phyloP scores from a whole-genome alignment of 129 eudicot genomes.

The Centrapalus pauciflorus region DNA sequence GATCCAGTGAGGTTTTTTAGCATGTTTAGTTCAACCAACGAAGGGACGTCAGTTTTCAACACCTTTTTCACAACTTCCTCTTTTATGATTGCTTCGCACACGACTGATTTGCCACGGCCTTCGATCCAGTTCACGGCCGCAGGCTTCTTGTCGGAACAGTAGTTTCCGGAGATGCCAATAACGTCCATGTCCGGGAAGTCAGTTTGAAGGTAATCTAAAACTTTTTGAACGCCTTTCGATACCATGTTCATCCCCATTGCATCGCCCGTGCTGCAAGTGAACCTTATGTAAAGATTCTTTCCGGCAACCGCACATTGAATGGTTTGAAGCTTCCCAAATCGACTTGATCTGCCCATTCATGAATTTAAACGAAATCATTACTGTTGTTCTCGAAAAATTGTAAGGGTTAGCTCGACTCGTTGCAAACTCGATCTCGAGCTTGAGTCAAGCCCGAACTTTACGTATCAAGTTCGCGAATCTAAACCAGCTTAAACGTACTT shows the following conservation, averaged over 20 bases:
- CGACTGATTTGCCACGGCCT: conserved; percentile 47
- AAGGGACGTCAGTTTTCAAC: conserved; percentile 40
- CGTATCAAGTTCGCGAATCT: too few species aligned
- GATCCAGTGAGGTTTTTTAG: conserved; percentile 57
- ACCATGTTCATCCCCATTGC: conserved; percentile 68
- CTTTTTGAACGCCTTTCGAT: conserved; percentile 48
- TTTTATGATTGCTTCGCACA: conserved; percentile 48
- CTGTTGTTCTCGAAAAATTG: background rate
- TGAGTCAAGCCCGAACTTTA: too few species aligned
- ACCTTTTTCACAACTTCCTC: conserved; percentile 51
- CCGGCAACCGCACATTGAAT: conserved; percentile 44
- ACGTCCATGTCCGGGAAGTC: conserved; percentile 57
- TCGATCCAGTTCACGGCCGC: conserved; percentile 50
- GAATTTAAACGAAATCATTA: background rate
- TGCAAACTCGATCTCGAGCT: too few species aligned
- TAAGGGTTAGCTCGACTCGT: too few species aligned
- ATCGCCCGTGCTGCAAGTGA: conserved; percentile 68
- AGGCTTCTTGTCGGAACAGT: too few species aligned
- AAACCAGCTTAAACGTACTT: too few species aligned
- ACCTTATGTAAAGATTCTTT: conserved; percentile 50
- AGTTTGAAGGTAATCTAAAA: conserved; percentile 34
- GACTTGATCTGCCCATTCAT: conserved; percentile 37
- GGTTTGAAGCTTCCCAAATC: conserved; percentile 52
- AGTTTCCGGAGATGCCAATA: conserved; percentile 60
- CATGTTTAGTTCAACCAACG: conserved; percentile 62